Conservation (phyloP, 2,329 filamentous ascomycete species). For the Microsporum canis region DNA sequence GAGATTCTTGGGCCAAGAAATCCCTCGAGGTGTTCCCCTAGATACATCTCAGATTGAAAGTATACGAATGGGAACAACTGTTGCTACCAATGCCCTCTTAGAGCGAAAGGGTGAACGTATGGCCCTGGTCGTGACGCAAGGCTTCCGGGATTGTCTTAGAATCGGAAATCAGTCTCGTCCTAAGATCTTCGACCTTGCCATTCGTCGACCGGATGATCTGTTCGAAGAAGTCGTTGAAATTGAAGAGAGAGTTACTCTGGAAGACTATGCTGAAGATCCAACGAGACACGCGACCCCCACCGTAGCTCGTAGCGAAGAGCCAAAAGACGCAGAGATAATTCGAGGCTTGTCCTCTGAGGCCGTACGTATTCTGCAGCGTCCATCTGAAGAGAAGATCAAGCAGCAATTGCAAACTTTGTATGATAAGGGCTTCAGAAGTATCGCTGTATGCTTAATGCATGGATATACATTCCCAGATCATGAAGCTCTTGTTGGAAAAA, state of each 20-base stretch:
- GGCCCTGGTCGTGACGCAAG: slow-evolving; percentile 74
- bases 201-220: slow-evolving; percentile 73
- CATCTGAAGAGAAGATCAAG: slow-evolving; percentile 43
- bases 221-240: slow-evolving; percentile 82
- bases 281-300: slow-evolving; percentile 47
- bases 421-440: slow-evolving; percentile 60
- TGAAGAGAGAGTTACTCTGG: slow-evolving; percentile 78
- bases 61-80: slow-evolving; percentile 92
- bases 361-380: slow-evolving; percentile 56
- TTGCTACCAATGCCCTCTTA: slow-evolving; percentile 82
- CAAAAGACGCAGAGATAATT: slow-evolving; percentile 46
- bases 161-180: slow-evolving; percentile 88
- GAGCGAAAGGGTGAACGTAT: slow-evolving; percentile 85
- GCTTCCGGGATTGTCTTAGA: slow-evolving; percentile 74
- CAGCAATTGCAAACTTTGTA: slow-evolving; percentile 55
- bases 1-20: slow-evolving; percentile 61
- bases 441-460: slow-evolving; percentile 86
- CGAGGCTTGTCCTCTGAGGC: slow-evolving; percentile 63
- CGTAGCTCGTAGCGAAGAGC: slow-evolving; percentile 27
- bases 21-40: slow-evolving; percentile 65
- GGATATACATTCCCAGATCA: slow-evolving; percentile 84
- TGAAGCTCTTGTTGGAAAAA: slow-evolving; percentile 61
- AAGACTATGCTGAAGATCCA: slow-evolving; percentile 86
- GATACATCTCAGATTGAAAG: slow-evolving; percentile 78
- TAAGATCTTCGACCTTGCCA: slow-evolving; percentile 82